Evolutionary conservation across 2,329 filamentous ascomycete genomes (phyloP), one percentile per base, ranked within the genome.

Genomic region (Fusarium keratoplasticum): DNA sequence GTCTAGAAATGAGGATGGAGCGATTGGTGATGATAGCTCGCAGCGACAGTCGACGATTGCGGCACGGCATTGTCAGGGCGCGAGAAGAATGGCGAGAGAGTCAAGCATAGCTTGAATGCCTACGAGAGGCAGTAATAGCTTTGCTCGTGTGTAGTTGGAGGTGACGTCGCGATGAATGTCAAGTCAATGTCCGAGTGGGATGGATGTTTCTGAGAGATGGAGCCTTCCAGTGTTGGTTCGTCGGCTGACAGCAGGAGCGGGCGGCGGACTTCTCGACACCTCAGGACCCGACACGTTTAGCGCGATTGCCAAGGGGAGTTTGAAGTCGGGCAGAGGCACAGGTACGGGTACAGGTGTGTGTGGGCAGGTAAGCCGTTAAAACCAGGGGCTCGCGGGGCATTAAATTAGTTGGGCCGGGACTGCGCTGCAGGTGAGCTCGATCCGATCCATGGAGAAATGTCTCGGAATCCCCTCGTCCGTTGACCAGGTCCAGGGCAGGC

Each of bases 111-210:
- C 50, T 55, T 18, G 20, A 35, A 10, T 22, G 54, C 14, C 31
- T 25, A 20, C 25, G 25, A 59, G 55, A 40, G 55, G 25, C 20
- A 36, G 35, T 16, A 36, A 18, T 8, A 16, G 35, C 35, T 36
- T 36, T 36, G 35, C 14, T 36, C 13, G 33, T 33, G 31, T 6
- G 33, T 33, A 33, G 33, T 33, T 33, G 35, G 16, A 36, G 35
- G 35, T 36, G 35, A 36, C 35, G 35, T 29, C 60, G 25, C 7
- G 38, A 40, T 40, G 38, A 25, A 22, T 44, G 29, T 58, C n/a
- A 18, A 44, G 71, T 69, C 59, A 73, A 62, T 61, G 70, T 72
- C 64, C 35, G 52, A 55, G 68, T 72, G 61, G 50, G 72, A 74
- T 74, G 47, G 42, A 27, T 47, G 44, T 47, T 47, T 16, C 54